Percentiles rank a stretch among this genome's conserved stretches.
phyloP scores from a whole-genome alignment of 805 yeast species.

The Saturnispora gosingensis region DNA sequence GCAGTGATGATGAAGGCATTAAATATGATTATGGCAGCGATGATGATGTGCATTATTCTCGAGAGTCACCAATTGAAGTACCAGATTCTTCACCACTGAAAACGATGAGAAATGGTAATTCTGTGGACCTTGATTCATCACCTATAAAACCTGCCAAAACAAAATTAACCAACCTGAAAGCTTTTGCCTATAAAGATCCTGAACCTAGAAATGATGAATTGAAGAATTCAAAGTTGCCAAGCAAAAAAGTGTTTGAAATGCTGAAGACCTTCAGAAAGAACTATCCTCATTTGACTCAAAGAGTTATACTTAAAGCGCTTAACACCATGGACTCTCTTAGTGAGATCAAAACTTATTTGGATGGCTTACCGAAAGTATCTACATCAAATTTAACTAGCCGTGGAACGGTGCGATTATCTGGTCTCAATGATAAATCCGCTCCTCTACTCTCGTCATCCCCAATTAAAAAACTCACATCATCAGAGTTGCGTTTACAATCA shows the following conservation, averaged over 20 bases:
- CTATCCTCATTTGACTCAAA: constrained; percentile 25
- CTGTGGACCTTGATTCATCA: constrained; percentile 14
- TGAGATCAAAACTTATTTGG: constrained; percentile 24
- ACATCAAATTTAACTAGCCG: background rate
- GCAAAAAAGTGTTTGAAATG: constrained; percentile 13
- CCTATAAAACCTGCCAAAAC: constrained; percentile 19
- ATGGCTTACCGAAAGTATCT: constrained; percentile 15
- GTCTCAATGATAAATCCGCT: background rate
- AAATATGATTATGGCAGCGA: background rate
- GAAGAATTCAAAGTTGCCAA: background rate
- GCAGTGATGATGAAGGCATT: background rate
- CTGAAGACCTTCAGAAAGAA: constrained; percentile 24
- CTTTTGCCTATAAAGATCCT: constrained; percentile 30
- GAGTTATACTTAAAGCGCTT: constrained; percentile 25
- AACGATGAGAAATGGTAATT: constrained; percentile 14
- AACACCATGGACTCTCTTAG: constrained; percentile 25
- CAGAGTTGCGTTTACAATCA: constrained; percentile 6
- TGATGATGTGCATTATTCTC: background rate
- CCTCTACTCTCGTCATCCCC: constrained; percentile 12
- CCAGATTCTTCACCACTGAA: constrained; percentile 38
- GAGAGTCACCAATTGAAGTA: constrained; percentile 32
- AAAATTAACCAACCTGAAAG: constrained; percentile 28
- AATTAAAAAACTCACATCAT: constrained; percentile 11
- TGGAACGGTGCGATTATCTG: background rate
- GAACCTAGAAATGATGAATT: background rate